phyloP scores from a whole-genome alignment of 2,329 filamentous ascomycete species.

The Tricladium varicosporioides region DNA sequence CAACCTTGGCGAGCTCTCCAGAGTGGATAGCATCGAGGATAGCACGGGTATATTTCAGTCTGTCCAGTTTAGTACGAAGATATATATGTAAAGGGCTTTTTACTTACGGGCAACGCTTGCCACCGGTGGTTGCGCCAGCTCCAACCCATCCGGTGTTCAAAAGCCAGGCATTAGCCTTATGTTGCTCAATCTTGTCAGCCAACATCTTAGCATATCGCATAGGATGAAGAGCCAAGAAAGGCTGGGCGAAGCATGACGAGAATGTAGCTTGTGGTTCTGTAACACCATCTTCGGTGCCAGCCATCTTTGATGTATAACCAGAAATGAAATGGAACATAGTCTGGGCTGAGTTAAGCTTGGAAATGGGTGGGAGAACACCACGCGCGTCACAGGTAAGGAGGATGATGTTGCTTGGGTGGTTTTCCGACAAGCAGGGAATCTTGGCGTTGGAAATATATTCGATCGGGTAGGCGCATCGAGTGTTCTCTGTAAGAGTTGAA shows the following conservation, averaged over 20 bases:
- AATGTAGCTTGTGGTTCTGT: conserved; percentile 98
- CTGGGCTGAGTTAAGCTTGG: conserved; percentile 89
- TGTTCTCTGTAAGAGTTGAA: conserved; percentile 94
- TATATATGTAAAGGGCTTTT: too few species aligned
- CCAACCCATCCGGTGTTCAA: conserved; percentile 98
- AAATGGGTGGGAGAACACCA: conserved; percentile 95
- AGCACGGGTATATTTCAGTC: conserved; percentile 94
- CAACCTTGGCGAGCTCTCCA: conserved; percentile 86
- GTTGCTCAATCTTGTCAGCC: conserved; percentile 92
- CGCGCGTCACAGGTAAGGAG: conserved; percentile 97
- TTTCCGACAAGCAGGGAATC: conserved; percentile 86
- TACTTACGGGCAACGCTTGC: conserved; percentile 80
- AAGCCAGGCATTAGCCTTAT: conserved; percentile 96
- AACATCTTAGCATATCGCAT: conserved; percentile 99
- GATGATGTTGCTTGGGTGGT: conserved; percentile 95
- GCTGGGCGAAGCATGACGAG: conserved; percentile 98
- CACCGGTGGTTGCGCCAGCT: conserved; percentile 83
- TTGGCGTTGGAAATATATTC: conserved; percentile 99
- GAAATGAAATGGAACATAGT: conserved; percentile 99
- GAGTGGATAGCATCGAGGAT: conserved; percentile 98
- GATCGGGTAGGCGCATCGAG: conserved; percentile 96
- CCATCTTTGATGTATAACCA: conserved; percentile 99
- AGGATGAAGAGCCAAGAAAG: conserved; percentile 96
- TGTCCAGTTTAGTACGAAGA: conserved; percentile 4
- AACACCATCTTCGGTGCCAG: conserved; percentile 94